phyloP scores from a whole-genome alignment of 192 early-diverging fungal genomes.

The Backusella psychrophila region DNA sequence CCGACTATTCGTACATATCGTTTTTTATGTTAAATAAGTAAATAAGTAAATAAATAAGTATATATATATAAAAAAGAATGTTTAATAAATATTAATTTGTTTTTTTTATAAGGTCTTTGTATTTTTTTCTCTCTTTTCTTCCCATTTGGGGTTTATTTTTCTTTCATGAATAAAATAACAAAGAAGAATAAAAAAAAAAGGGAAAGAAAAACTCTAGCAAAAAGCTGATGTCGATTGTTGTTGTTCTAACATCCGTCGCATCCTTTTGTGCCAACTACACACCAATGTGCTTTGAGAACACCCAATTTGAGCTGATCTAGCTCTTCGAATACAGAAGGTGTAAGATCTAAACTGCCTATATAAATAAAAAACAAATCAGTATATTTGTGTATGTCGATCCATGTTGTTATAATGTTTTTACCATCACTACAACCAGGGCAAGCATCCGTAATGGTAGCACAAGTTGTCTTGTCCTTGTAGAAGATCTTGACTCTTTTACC shows the following conservation, averaged over 20 bases:
- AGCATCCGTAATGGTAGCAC: conserved; percentile 41
- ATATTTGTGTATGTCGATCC: not conserved
- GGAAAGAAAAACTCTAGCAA: conserved; percentile 3
- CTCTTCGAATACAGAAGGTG: conserved; percentile 14
- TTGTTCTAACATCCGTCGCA: not conserved
- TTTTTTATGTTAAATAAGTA: conserved; percentile 4
- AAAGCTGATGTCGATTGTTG: not conserved
- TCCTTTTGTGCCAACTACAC: not conserved
- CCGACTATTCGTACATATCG: not conserved
- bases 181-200: not conserved
- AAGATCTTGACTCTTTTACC: conserved; percentile 34
- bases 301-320: not conserved
- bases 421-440: conserved; percentile 41
- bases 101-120: not conserved
- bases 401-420: not conserved
- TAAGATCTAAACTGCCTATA: conserved; percentile 19
- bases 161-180: not conserved
- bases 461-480: conserved; percentile 32
- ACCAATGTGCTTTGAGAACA: not conserved
- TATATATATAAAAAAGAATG: not conserved
- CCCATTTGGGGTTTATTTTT: not conserved
- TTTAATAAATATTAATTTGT: not conserved
- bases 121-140: not conserved
- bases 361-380: not conserved
- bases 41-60: not conserved